Base-by-base conservation (phyloP, 2,329 filamentous ascomycete species). In the Scedosporium dehoogii region DNA sequence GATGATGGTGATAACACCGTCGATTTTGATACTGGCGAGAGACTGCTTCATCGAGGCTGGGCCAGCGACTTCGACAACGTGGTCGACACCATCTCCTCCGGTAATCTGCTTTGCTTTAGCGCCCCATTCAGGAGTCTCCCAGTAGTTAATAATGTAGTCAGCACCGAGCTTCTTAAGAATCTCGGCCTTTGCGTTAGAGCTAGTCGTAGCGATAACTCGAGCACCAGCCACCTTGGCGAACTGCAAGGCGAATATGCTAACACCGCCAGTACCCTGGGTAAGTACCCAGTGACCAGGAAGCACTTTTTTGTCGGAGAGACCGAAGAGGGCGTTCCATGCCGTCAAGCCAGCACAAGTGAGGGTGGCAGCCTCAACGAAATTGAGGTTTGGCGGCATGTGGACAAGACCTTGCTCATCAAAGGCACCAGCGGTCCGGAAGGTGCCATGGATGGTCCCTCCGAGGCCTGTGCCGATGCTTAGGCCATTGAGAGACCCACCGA, bases 341-440 rank as follows among this genome's bases (percentile, higher is more conserved):
- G 86, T 89, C 57, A 88, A 68, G 1, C 75, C 85, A 1, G 86
- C 85, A 67, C 86, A 88, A 1, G 80, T 70, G 1, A 88, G 75
- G 0, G 85, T 85, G 23, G 80, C 78, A 1, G 81, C 79, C 70
- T 88, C 84, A 42, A 77, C 63, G 60, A 77, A 73, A 65, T 70
- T 78, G 33, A 88, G 76, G 66, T 81, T 81, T 23, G 69, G 70
- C 1, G 90, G 90, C 62, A 82, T 78, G 57, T 75, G 76, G 16
- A 91, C 87, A 4, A 93, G 78, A 1, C 88, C 89, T 23, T 72
- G 81, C 75, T 91, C 86, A 64, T 83, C 79, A 70, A 89, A 91
- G 10, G 84, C 81, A 64, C 77, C 88, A 66, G 88, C 85, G 67
- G 88, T 78, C 55, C 88, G 82, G 27, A 93, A 79, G 0, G 81